Evolutionary conservation across 2,329 filamentous ascomycete species (phyloP).

Genomic region (Albophoma yamanashiensis): DNA sequence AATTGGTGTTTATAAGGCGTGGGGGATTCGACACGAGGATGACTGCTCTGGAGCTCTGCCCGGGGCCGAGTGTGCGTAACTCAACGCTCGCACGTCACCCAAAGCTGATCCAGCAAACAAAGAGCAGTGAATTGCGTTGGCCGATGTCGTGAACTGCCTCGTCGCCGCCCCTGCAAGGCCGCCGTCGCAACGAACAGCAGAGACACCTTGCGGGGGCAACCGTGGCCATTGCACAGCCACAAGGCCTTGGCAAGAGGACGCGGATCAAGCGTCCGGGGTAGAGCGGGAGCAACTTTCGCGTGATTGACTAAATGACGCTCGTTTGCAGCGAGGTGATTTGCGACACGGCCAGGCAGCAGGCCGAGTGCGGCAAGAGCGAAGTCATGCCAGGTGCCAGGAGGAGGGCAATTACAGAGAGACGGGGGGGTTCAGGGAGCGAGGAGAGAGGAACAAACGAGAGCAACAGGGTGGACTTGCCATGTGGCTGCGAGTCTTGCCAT

Average conservation of each 20-base stretch:
- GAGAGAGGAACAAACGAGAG: neutral
- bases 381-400: neutral
- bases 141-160: neutral
- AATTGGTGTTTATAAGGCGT: neutral
- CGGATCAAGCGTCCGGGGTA: neutral
- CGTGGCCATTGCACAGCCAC: neutral
- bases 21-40: neutral
- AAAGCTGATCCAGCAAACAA: neutral
- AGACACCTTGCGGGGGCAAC: neutral
- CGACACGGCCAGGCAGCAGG: neutral
- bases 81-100: neutral
- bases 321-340: neutral
- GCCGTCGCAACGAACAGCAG: neutral
- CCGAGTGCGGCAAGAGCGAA: neutral
- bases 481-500: slow-evolving; percentile 78
- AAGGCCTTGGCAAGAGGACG: neutral
- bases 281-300: neutral
- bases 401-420: neutral
- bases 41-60: neutral
- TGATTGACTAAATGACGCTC: neutral
- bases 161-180: neutral
- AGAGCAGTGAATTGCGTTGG: neutral
- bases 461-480: slow-evolving; percentile 51
- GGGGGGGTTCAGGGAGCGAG: neutral
- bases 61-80: neutral